phyloP scores from a whole-genome alignment of 768 basidiomycete species.

The Naganishia kalamii region DNA sequence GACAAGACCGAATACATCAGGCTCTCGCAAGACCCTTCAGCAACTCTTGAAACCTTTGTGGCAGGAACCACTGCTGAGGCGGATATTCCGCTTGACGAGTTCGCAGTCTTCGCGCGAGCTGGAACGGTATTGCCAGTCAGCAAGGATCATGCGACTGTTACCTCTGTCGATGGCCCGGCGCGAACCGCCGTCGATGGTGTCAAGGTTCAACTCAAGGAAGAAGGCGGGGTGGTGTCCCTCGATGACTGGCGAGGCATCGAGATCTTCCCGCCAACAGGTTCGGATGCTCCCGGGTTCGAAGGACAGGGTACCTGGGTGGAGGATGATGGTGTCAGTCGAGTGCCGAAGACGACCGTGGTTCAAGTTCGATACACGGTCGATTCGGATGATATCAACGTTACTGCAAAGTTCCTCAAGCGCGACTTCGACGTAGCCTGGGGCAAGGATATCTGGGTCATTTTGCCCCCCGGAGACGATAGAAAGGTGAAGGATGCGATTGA shows the following conservation, averaged over 20 bases:
- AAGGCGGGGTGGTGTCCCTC: slow-evolving; percentile 41
- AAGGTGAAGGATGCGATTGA: slow-evolving; percentile 30
- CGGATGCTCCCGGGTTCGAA: slow-evolving; percentile 15
- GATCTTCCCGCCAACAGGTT: slow-evolving; percentile 39
- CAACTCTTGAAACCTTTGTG: background rate
- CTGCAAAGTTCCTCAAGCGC: slow-evolving; percentile 28
- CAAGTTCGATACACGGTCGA: slow-evolving; percentile 30
- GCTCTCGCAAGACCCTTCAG: slow-evolving; percentile 23
- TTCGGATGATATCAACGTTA: slow-evolving; percentile 29
- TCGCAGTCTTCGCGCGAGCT: slow-evolving; percentile 42
- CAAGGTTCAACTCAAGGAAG: slow-evolving; percentile 16
- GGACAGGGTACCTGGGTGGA: slow-evolving; percentile 38
- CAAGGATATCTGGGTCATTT: slow-evolving; percentile 29
- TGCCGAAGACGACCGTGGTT: slow-evolving; percentile 32
- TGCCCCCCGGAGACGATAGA: slow-evolving; percentile 38
- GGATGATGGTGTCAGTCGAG: slow-evolving; percentile 42
- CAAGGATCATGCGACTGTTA: slow-evolving; percentile 39
- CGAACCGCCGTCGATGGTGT: slow-evolving; percentile 39
- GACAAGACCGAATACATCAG: slow-evolving; percentile 40
- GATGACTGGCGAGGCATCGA: slow-evolving; percentile 45
- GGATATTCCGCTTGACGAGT: slow-evolving; percentile 39
- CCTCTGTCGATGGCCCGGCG: slow-evolving; percentile 30
- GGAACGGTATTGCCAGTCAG: slow-evolving; percentile 43
- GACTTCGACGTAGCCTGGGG: slow-evolving; percentile 40
- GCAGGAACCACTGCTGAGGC: slow-evolving; percentile 32